Conservation (phyloP, 352 stramenopile species). For the Phytopythium cucurbitacearum region DNA sequence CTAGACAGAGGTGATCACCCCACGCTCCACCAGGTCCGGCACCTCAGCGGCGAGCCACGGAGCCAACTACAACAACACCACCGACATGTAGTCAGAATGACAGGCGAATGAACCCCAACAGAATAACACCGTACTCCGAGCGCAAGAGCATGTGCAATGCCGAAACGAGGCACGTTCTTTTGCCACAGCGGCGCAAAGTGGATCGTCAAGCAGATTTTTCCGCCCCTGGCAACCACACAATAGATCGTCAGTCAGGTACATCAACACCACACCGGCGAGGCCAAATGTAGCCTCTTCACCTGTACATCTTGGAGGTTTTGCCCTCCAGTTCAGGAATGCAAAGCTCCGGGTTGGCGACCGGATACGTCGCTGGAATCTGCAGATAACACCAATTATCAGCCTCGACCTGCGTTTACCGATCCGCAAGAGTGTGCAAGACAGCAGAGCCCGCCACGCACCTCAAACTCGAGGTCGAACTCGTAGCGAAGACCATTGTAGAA, state of each 20-base stretch:
- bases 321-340: slow-evolving; percentile 86
- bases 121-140: slow-evolving; percentile 49
- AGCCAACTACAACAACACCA: slow-evolving; percentile 42
- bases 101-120: not conserved
- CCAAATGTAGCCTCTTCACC: slow-evolving; percentile 16
- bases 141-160: slow-evolving; percentile 78
- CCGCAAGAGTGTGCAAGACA: not conserved
- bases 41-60: slow-evolving; percentile 87
- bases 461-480: slow-evolving; percentile 85
- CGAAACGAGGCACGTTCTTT: slow-evolving; percentile 86
- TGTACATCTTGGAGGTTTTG: slow-evolving; percentile 91
- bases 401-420: not conserved
- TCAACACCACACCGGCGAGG: not conserved
- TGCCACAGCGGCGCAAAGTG: slow-evolving; percentile 89
- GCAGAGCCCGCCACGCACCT: slow-evolving; percentile 21
- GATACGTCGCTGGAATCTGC: slow-evolving; percentile 77
- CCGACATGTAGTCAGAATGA: slow-evolving; percentile 4
- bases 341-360: slow-evolving; percentile 76
- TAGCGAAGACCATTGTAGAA: slow-evolving; percentile 85
- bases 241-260: not conserved
- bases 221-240: slow-evolving; percentile 28
- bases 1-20: slow-evolving; percentile 69
- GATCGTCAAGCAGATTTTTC: slow-evolving; percentile 87
- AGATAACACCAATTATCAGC: too few species aligned
- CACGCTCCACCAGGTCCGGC: slow-evolving; percentile 78